Conservation (phyloP, 768 basidiomycete species). For the Naganishia antarctica region DNA sequence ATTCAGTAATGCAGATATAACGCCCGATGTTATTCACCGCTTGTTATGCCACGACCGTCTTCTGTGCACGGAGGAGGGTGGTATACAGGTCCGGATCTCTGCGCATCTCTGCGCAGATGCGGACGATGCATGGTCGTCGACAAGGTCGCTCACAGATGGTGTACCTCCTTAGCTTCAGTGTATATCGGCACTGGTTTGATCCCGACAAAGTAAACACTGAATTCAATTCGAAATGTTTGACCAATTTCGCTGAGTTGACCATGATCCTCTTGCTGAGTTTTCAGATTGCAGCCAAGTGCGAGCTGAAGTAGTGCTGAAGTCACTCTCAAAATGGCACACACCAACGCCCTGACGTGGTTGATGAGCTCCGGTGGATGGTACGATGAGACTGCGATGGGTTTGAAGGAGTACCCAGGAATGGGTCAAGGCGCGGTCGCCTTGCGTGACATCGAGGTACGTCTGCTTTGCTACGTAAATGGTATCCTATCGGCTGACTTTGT, state of each 20-base stretch:
- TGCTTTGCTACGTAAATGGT: neutral
- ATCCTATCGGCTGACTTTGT: neutral
- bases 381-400: constrained; percentile 34
- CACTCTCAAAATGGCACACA: neutral
- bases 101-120: no score
- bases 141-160: no score
- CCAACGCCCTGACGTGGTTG: constrained; percentile 24
- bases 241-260: neutral
- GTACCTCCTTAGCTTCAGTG: no score
- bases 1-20: no score
- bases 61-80: no score
- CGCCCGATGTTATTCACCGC: no score
- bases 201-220: constrained; percentile 21
- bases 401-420: constrained; percentile 36
- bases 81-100: no score
- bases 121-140: no score
- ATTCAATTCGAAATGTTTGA: neutral
- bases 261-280: neutral
- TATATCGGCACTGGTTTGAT: no score
- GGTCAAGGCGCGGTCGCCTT: constrained; percentile 68
- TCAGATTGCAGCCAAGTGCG: neutral
- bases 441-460: constrained; percentile 62
- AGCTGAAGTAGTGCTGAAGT: neutral
- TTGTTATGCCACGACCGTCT: no score
- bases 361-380: constrained; percentile 37